A percentile compares a stretch with the other conserved stretches of the same genome.
phyloP scores from a whole-genome alignment of 2,329 filamentous ascomycete genomes.

The Teratosphaeria zuluensis region DNA sequence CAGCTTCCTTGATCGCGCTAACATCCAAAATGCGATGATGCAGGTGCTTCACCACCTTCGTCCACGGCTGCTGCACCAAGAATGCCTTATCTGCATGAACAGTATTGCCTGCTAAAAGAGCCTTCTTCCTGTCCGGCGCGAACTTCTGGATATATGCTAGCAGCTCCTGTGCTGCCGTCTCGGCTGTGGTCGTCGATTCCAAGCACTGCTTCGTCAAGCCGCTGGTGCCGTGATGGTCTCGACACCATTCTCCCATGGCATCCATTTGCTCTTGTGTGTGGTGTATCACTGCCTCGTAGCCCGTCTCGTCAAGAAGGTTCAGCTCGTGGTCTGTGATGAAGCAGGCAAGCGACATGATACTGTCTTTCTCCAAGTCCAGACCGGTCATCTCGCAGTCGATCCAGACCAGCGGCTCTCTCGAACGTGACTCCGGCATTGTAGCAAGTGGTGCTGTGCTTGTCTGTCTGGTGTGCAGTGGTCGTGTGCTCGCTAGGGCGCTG shows the following conservation, averaged over 20 bases:
- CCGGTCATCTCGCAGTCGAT: slow-evolving; percentile 95
- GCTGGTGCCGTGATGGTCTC: slow-evolving; percentile 64
- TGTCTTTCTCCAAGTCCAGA: slow-evolving; percentile 65
- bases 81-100: slow-evolving; percentile 86
- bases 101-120: slow-evolving; percentile 79
- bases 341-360: slow-evolving; percentile 86
- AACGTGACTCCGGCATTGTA: slow-evolving; percentile 36
- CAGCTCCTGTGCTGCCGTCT: slow-evolving; percentile 61
- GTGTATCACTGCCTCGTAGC: slow-evolving; percentile 73
- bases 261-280: slow-evolving; percentile 61
- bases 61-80: slow-evolving; percentile 64
- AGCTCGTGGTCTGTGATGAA: slow-evolving; percentile 78
- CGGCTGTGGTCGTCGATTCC: slow-evolving; percentile 60
- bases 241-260: slow-evolving; percentile 85
- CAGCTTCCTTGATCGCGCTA: slow-evolving; percentile 84
- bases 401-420: slow-evolving; percentile 66
- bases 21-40: slow-evolving; percentile 90
- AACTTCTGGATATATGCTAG: slow-evolving; percentile 67
- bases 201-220: slow-evolving; percentile 72
- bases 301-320: slow-evolving; percentile 61
- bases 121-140: slow-evolving; percentile 57
- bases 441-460: not conserved
- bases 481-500: not conserved
- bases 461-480: not conserved
- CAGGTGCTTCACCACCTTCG: slow-evolving; percentile 61